These are phyloP conservation scores for Xerocomellus intermedius DNA, from an alignment of 768 basidiomycete genomes.

Conservation along the genomic window DNA sequence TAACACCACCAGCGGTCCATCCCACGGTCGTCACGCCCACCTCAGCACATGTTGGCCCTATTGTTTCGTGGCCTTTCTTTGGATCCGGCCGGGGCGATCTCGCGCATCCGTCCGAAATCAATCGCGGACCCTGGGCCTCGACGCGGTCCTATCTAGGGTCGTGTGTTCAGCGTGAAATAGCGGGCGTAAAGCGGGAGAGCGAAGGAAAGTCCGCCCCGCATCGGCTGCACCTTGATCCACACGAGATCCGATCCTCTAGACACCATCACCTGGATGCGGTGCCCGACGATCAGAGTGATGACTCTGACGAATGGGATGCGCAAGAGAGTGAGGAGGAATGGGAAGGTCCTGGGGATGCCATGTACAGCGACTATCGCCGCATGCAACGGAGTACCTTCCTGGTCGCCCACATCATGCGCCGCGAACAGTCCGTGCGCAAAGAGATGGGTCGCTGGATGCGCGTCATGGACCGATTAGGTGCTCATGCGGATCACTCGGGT, in stretches of 20 bases:
- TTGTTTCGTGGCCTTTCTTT: slow-evolving; percentile 91
- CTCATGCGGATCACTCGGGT: slow-evolving; percentile 29
- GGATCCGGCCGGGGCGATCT: slow-evolving; percentile 79
- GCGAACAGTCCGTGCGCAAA: slow-evolving; percentile 59
- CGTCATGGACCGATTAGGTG: slow-evolving; percentile 60
- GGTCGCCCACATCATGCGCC: slow-evolving; percentile 61
- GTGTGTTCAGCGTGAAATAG: slow-evolving; percentile 69
- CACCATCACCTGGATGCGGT: slow-evolving; percentile 68
- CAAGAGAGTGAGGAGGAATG: slow-evolving; percentile 80
- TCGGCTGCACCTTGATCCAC: slow-evolving; percentile 75
- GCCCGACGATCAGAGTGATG: slow-evolving; percentile 72
- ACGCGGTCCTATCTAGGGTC: slow-evolving; percentile 60
- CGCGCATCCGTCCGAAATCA: slow-evolving; percentile 60
- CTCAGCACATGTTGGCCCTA: slow-evolving; percentile 64
- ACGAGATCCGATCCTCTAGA: slow-evolving; percentile 67
- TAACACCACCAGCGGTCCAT: not conserved
- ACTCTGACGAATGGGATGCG: slow-evolving; percentile 75
- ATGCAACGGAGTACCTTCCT: slow-evolving; percentile 81
- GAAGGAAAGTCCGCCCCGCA: slow-evolving; percentile 78
- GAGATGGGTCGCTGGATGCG: slow-evolving; percentile 74
- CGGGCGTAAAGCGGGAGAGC: slow-evolving; percentile 71
- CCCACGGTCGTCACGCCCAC: slow-evolving; percentile 13
- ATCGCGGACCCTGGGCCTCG: slow-evolving; percentile 77
- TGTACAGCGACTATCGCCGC: slow-evolving; percentile 82
- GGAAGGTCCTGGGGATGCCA: slow-evolving; percentile 67